Evolutionary conservation across 2,329 filamentous ascomycete genomes (phyloP).

Genomic region (Xylariaceae sp.): DNA sequence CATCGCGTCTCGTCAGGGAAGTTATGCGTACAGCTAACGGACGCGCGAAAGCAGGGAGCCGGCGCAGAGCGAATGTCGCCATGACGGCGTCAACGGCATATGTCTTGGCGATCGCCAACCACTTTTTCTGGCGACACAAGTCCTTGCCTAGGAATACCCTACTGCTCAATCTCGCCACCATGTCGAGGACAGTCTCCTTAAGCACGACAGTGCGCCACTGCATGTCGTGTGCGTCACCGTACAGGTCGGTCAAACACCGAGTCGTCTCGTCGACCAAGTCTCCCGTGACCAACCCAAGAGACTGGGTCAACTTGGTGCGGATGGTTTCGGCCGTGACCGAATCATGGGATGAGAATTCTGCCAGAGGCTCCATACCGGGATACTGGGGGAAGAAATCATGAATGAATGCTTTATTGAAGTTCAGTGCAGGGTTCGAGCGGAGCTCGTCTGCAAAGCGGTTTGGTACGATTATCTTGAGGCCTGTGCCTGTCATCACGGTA

Average conservation of each 20-base stretch:
- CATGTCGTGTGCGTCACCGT: neutral
- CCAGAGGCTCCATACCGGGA: neutral
- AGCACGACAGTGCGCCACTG: neutral
- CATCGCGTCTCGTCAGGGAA: neutral
- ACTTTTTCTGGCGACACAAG: constrained; percentile 13
- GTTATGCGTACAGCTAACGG: constrained; percentile 2
- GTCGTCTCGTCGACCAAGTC: neutral
- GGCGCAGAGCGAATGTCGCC: neutral
- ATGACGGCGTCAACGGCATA: neutral
- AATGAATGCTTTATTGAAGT: neutral
- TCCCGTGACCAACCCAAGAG: neutral
- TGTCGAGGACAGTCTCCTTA: neutral
- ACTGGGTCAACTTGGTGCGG: neutral
- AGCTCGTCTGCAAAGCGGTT: neutral
- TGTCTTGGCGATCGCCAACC: constrained; percentile 7
- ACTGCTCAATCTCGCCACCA: constrained; percentile 9
- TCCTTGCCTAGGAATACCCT: constrained; percentile 16
- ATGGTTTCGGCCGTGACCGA: neutral
- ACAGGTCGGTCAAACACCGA: neutral
- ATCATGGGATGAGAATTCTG: neutral
- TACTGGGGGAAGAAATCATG: neutral
- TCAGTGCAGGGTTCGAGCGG: neutral
- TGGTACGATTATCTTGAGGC: neutral
- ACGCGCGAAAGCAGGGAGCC: constrained; percentile 1
- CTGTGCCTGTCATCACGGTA: neutral